Base-by-base conservation (phyloP, 305 asterid species). In the Ilex paraguariensis region DNA sequence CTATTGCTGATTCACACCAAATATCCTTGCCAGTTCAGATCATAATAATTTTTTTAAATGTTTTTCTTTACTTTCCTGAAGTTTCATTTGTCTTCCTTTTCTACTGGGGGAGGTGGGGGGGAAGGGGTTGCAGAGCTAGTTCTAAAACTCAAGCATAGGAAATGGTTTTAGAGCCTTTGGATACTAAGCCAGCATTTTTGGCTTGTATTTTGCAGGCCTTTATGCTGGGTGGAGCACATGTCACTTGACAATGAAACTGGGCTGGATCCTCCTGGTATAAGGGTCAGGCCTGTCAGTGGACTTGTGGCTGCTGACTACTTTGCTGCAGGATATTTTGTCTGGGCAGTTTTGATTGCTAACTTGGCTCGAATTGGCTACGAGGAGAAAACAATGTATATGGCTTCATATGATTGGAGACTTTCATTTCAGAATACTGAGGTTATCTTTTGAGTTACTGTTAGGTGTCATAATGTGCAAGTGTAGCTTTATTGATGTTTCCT, bases 241-340 rank as follows among this genome's bases (percentile, higher is more conserved):
- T 77, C 98, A 56, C 64, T 92, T 68, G 93, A 92, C 75, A 92
- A 92, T 59, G 98, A 89, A 79, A 83, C 97, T 58, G 98, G 98
- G 30, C 39, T 92, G 84, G 98, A 92, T 84, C 96, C 96, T 55
- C 56, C 76, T 31, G 97, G 96, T 55, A 71, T 92, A 67, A 79
- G 95, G 79, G 90, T 92, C 59, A 85, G 98, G 78, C 79, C 98
- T 12, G 98, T 92, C 57, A 76, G 77, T 62, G 98, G 98, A 70
- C 98, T 92, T 55, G 97, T 92, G 57, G 98, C 98, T 63, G 98
- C 98, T 13, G 98, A 91, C 82, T 91, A 87, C 70, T 91, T 91
- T 62, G 88, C 89, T 63, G 96, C 98, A 2, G 98, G 98, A 52
- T 92, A 92, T 75, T 92, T 92, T 72, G 98, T 92, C 40, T 92